A percentile compares a stretch with the other conserved stretches of the same genome.
phyloP scores from a whole-genome alignment of 352 stramenopile genomes.

The Globisporangium perplexum region DNA sequence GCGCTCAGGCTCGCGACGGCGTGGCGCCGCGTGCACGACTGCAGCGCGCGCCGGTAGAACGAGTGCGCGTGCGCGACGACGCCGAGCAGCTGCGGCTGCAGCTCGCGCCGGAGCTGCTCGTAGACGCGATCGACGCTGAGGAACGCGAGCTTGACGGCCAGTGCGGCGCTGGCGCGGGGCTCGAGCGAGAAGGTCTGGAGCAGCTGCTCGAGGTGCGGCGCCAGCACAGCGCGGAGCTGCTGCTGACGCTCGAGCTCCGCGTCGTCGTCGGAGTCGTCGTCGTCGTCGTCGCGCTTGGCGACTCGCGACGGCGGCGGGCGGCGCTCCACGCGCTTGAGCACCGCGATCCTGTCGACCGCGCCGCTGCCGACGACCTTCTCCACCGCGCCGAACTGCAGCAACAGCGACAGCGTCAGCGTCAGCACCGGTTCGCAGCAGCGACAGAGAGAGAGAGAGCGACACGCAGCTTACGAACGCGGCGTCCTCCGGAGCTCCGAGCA shows the following conservation, averaged over 20 bases:
- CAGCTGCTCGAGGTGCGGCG: conserved; percentile 25
- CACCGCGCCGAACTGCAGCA: conserved; percentile 23
- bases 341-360: conserved; percentile 24
- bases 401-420: not conserved
- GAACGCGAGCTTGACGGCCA: conserved; percentile 5
- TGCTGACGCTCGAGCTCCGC: conserved; percentile 17
- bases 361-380: conserved; percentile 22
- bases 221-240: conserved; percentile 20
- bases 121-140: conserved; percentile 10
- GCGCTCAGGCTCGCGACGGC: not conserved
- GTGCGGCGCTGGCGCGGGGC: too few relatives aligned
- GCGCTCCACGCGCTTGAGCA: conserved; percentile 31
- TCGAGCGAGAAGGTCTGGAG: conserved; percentile 18
- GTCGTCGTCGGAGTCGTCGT: conserved; percentile 41
- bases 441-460: too few relatives aligned
- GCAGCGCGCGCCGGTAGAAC: conserved; percentile 32
- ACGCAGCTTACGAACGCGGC: conserved; percentile 21
- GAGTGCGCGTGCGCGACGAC: conserved; percentile 37
- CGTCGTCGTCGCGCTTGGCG: conserved; percentile 5
- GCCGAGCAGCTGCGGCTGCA: conserved; percentile 25
- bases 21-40: conserved; percentile 5
- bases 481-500: conserved; percentile 21
- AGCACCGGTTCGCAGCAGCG: not conserved
- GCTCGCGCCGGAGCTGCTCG: conserved; percentile 1
- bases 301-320: conserved; percentile 10